These are phyloP conservation scores for Tetradesmus obliquus DNA, from an alignment of 139 green algal species.

Conservation along the genomic window DNA sequence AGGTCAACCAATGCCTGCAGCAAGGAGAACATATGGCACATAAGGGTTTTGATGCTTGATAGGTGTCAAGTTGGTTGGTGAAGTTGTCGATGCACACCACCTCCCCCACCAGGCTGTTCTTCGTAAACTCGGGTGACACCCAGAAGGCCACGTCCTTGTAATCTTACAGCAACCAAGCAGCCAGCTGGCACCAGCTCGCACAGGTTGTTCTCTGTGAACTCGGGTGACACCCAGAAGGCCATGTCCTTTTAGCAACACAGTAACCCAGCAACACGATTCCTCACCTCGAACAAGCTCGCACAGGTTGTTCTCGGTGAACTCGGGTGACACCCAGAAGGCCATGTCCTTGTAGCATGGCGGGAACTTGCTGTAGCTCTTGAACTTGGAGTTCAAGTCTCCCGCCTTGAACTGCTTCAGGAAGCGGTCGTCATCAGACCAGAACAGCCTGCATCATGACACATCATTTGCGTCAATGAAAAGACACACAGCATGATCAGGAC, in stretches of 20 bases:
- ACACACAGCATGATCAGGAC: too few relatives aligned
- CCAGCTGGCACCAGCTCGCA: too few relatives aligned
- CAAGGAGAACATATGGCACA: too few relatives aligned
- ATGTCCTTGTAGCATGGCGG: conserved; percentile 98
- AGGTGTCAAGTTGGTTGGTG: conserved; percentile 69
- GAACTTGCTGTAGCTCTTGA: conserved; percentile 98
- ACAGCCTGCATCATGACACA: conserved; percentile 67
- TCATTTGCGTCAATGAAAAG: not conserved
- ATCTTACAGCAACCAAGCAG: too few relatives aligned
- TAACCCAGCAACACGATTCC: not conserved
- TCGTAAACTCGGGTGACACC: conserved; percentile 78
- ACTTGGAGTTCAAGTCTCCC: conserved; percentile 76
- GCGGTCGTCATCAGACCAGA: conserved; percentile 89
- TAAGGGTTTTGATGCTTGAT: too few relatives aligned
- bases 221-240: conserved; percentile 92
- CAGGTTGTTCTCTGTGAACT: conserved; percentile 99
- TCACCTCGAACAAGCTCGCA: conserved; percentile 92
- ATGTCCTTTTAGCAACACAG: conserved; percentile 95
- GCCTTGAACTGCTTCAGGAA: conserved; percentile 91
- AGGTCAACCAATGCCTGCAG: too few relatives aligned
- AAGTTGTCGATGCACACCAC: conserved; percentile 98
- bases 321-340: conserved; percentile 93
- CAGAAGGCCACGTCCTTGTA: conserved; percentile 99
- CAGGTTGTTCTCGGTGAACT: conserved; percentile 99
- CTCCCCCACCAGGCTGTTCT: conserved; percentile 88